Evolutionary conservation across 306 rosid genomes (phyloP), one percentile per base, ranked within the genome.

Genomic region (Canavalia ensiformis): DNA sequence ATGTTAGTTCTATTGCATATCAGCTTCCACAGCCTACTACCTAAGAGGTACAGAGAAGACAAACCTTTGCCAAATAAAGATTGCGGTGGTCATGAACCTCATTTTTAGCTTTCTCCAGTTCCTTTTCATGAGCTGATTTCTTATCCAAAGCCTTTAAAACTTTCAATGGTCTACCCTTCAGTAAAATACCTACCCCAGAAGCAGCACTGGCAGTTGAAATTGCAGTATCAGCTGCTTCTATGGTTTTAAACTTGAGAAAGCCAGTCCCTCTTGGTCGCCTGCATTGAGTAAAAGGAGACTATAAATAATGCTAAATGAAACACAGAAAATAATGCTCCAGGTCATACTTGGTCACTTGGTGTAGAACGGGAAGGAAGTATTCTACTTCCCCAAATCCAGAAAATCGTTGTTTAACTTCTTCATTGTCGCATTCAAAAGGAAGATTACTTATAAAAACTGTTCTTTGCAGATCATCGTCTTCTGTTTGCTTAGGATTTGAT

Each of bases 191-290:
- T 66, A 83, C 35, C 69, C 91, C 91, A 60, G 97, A 88, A 59
- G 85, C 92, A 65, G 86, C 82, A 76, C 82, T 81, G 4, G 93
- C 97, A 29, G 94, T 76, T 63, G 94, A 87, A 85, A 92, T 83
- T 41, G 98, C 99, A 89, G 86, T 88, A 79, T 79, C 37, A 56
- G 94, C 93, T 31, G 93, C 97, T 74, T 91, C 94, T 25, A n/a
- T 58, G 1, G 92, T 89, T 84, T 92, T 91, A 74, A 95, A 95
- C 86, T 85, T 93, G 8, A 95, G 98, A 88, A 95, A 95, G 85
- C 97, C 99, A 69, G 98, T 91, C 74, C 99, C 98, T 83, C 83
- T 91, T 29, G 96, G 98, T 73, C 99, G 96, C 88, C 99, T 95
- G 88, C 81, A 87, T 81, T 44, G 80, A 88, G 72, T 42, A 79